Evolutionary conservation across 1,139 yeast genomes (phyloP).

Genomic region (Lizanozyma gosingica): DNA sequence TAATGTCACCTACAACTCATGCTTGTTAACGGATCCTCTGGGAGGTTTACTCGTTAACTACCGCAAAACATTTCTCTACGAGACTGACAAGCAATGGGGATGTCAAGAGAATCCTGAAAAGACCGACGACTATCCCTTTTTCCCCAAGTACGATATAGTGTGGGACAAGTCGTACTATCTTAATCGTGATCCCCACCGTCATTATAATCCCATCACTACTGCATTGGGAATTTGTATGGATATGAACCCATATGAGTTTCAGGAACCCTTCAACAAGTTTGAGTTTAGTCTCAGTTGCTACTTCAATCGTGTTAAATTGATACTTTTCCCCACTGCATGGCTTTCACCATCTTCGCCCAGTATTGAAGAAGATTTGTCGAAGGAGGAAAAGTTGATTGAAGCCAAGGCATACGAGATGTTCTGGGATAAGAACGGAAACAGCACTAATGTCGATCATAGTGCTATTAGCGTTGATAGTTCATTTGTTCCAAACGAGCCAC

Average conservation of each 20-base stretch:
- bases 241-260: conserved; percentile 75
- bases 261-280: conserved; percentile 65
- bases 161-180: conserved; percentile 18
- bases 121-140: not conserved
- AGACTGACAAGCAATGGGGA: conserved; percentile 79
- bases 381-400: conserved; percentile 8
- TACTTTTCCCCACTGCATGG: conserved; percentile 89
- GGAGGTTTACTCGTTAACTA: conserved; percentile 62
- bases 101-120: conserved; percentile 58
- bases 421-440: conserved; percentile 5
- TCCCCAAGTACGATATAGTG: not conserved
- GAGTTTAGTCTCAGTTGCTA: conserved; percentile 60
- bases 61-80: conserved; percentile 69
- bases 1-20: conserved; percentile 56
- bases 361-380: conserved; percentile 13
- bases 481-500: conserved; percentile 14
- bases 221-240: conserved; percentile 95
- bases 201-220: conserved; percentile 20
- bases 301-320: conserved; percentile 39
- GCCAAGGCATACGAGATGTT: conserved; percentile 7
- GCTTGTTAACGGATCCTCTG: conserved; percentile 48
- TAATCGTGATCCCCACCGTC: conserved; percentile 2
- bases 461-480: conserved; percentile 2
- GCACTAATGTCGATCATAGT: not conserved
- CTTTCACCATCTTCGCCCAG: conserved; percentile 48